These are phyloP conservation scores for Apiospora koreana DNA, from an alignment of 2,329 filamentous ascomycete species.

Conservation along the genomic window DNA sequence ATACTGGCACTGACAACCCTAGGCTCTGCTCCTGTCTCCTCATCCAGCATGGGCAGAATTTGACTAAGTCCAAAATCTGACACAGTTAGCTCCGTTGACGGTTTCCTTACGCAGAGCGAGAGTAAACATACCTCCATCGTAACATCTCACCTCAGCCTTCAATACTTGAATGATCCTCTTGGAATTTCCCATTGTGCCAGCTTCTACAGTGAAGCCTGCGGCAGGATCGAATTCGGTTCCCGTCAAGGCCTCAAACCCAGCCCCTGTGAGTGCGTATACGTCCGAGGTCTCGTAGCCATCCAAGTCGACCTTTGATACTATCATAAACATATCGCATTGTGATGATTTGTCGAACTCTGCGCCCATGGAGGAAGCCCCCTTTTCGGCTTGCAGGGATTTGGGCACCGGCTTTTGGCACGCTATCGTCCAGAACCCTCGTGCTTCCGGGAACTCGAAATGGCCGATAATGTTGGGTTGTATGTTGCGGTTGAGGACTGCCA, in stretches of 20 bases:
- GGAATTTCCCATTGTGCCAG: slow-evolving; percentile 78
- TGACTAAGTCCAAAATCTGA: slow-evolving; percentile 83
- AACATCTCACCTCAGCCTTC: slow-evolving; percentile 83
- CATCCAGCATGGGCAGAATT: slow-evolving; percentile 90
- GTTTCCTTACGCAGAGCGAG: not conserved
- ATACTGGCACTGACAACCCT: slow-evolving; percentile 80
- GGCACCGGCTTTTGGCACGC: slow-evolving; percentile 67
- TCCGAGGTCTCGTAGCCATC: slow-evolving; percentile 76
- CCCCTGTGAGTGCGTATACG: slow-evolving; percentile 73
- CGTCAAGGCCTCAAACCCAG: slow-evolving; percentile 72
- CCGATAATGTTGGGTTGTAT: slow-evolving; percentile 74
- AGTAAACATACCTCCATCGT: slow-evolving; percentile 73
- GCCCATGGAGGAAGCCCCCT: slow-evolving; percentile 49
- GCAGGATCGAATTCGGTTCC: slow-evolving; percentile 91
- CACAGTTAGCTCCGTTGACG: slow-evolving; percentile 16
- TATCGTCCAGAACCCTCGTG: slow-evolving; percentile 80
- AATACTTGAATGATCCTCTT: slow-evolving; percentile 86
- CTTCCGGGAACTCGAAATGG: slow-evolving; percentile 71
- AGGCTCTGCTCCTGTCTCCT: slow-evolving; percentile 81
- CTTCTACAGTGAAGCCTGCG: slow-evolving; percentile 82
- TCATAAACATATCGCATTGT: slow-evolving; percentile 77
- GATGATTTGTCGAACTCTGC: slow-evolving; percentile 60
- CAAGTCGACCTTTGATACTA: slow-evolving; percentile 72
- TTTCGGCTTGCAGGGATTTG: slow-evolving; percentile 56
- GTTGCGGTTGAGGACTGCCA: slow-evolving; percentile 77